Conservation (phyloP, 1,139 yeast species). For the Maudiozyma humilis region DNA sequence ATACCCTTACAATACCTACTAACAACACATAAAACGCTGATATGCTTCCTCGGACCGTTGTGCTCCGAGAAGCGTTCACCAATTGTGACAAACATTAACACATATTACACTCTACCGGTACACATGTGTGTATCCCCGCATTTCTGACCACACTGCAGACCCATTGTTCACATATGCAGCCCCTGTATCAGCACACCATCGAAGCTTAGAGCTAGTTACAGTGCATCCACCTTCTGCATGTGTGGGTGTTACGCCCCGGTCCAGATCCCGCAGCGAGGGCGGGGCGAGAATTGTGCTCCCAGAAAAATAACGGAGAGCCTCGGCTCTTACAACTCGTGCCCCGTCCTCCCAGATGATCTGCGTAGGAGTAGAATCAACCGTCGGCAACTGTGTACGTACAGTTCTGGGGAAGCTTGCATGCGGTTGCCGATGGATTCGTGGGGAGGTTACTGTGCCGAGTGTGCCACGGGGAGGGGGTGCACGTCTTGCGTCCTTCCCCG, state of each 20-base stretch:
- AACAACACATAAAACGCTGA: too few relatives aligned
- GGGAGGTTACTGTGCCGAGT: background rate
- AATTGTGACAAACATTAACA: too few relatives aligned
- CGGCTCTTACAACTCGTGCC: background rate
- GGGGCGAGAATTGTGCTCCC: background rate
- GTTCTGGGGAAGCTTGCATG: slow-evolving; percentile 4
- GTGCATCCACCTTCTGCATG: background rate
- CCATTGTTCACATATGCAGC: too few relatives aligned
- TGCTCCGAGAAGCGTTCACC: too few relatives aligned
- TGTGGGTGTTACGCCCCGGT: too few relatives aligned
- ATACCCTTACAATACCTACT: too few relatives aligned
- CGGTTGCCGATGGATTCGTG: background rate
- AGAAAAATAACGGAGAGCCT: background rate
- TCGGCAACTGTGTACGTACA: background rate
- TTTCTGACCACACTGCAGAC: too few relatives aligned
- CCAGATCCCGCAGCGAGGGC: background rate
- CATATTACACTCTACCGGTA: too few relatives aligned
- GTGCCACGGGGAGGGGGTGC: background rate
- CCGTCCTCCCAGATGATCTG: slow-evolving; percentile 1
- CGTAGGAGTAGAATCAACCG: background rate
- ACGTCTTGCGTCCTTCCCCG: background rate
- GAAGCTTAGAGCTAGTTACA: background rate
- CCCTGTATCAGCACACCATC: too few relatives aligned
- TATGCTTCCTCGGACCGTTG: too few relatives aligned
- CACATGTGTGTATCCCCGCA: too few relatives aligned